These are phyloP conservation scores for Fomitopsis pulvina DNA, from an alignment of 768 basidiomycete species.

Conservation along the genomic window DNA sequence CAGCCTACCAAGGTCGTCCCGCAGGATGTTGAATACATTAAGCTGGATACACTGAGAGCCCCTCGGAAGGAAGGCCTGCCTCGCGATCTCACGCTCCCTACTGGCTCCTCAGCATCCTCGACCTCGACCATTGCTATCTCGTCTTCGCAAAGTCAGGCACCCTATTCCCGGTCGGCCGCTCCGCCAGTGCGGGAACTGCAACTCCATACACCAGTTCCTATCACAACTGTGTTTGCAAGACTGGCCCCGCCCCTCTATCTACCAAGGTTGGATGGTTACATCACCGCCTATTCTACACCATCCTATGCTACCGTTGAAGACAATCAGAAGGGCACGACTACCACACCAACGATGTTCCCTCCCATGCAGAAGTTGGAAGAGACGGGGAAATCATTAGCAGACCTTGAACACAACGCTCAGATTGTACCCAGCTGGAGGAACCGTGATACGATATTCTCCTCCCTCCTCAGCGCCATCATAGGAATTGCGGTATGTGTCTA, in stretches of 20 bases:
- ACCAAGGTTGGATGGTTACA: slow-evolving; percentile 52
- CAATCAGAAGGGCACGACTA: slow-evolving; percentile 14
- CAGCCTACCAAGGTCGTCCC: neutral
- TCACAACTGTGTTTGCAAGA: slow-evolving; percentile 51
- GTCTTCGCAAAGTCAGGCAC: neutral
- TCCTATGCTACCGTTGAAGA: neutral
- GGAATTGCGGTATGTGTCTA: slow-evolving; percentile 43
- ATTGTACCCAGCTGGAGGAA: slow-evolving; percentile 49
- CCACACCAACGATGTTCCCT: slow-evolving; percentile 41
- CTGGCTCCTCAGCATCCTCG: neutral
- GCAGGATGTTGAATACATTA: neutral
- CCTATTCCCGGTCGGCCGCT: slow-evolving; percentile 4
- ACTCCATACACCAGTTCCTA: slow-evolving; percentile 44
- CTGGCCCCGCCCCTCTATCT: slow-evolving; percentile 52
- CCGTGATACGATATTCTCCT: slow-evolving; percentile 43
- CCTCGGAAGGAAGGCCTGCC: neutral
- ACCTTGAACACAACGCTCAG: slow-evolving; percentile 50
- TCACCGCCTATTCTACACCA: slow-evolving; percentile 42
- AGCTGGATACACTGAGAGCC: neutral
- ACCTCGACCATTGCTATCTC: neutral
- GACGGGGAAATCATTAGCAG: slow-evolving; percentile 44
- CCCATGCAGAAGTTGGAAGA: slow-evolving; percentile 53
- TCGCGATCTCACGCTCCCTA: neutral
- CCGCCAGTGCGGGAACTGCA: slow-evolving; percentile 1
- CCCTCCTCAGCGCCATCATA: slow-evolving; percentile 39